phyloP scores from a whole-genome alignment of 768 basidiomycete genomes.

The Rhizopogon vesiculosus region DNA sequence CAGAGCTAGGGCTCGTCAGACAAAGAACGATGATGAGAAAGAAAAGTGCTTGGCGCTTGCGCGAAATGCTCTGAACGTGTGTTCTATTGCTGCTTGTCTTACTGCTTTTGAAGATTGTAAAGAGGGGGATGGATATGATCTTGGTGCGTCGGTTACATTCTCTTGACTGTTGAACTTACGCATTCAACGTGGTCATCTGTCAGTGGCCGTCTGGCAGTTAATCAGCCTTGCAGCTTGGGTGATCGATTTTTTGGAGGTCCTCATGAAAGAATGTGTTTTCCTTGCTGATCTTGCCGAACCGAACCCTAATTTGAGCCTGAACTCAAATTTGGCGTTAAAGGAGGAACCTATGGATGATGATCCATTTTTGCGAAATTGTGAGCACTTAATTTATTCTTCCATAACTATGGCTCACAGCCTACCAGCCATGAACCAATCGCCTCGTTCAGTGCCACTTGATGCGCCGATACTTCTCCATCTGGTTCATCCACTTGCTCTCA shows the following conservation, averaged over 20 bases:
- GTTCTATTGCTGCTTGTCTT: constrained; percentile 55
- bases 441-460: constrained; percentile 18
- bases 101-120: constrained; percentile 64
- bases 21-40: constrained; percentile 30
- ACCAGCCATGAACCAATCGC: constrained; percentile 19
- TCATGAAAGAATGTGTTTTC: constrained; percentile 51
- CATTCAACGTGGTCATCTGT: constrained; percentile 5
- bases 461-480: constrained; percentile 52
- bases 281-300: constrained; percentile 22
- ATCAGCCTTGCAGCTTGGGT: constrained; percentile 60
- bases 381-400: constrained; percentile 17
- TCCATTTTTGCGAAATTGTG: constrained; percentile 21
- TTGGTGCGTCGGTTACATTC: constrained; percentile 38
- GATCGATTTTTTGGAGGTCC: constrained; percentile 52
- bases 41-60: constrained; percentile 43
- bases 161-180: neutral
- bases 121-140: constrained; percentile 57
- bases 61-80: constrained; percentile 62
- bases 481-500: constrained; percentile 56
- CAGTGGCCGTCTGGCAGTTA: constrained; percentile 74
- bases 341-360: constrained; percentile 25
- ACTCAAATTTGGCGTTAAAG: constrained; percentile 10
- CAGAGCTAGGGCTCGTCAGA: constrained; percentile 29
- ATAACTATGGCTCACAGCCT: constrained; percentile 43
- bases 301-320: neutral